These are phyloP conservation scores for Clitopilus hobsonii DNA, from an alignment of 768 basidiomycete genomes.

Conservation along the genomic window DNA sequence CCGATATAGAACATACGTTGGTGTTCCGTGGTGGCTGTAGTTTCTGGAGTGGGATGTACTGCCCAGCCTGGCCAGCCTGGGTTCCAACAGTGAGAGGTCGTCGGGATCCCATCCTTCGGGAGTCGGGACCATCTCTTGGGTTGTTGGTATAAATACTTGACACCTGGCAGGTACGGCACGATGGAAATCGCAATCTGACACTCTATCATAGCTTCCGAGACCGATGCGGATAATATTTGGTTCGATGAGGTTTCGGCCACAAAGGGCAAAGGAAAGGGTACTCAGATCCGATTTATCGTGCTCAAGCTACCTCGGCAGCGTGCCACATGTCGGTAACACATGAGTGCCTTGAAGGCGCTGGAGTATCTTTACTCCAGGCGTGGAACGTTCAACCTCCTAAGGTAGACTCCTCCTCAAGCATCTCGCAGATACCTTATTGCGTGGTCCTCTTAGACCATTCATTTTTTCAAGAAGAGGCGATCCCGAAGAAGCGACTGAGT, in stretches of 20 bases:
- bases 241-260: neutral
- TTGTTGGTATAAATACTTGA: neutral
- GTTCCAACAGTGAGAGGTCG: neutral
- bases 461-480: too few relatives aligned
- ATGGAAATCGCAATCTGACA: neutral
- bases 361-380: neutral
- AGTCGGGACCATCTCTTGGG: neutral
- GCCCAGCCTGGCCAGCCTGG: neutral
- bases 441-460: too few relatives aligned
- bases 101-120: neutral
- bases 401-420: neutral
- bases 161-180: neutral
- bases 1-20: too few relatives aligned
- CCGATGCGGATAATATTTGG: neutral
- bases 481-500: too few relatives aligned
- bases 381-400: neutral
- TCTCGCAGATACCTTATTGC: too few relatives aligned
- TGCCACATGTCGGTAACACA: neutral
- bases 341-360: neutral
- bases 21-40: too few relatives aligned
- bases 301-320: neutral
- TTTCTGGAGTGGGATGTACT: too few relatives aligned
- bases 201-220: neutral
- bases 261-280: neutral
- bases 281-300: neutral